Evolutionary conservation across 495 filamentous ascomycete genomes (phyloP), one percentile per base, ranked within the genome.

Genomic region (Saxophila tyrrhenica): DNA sequence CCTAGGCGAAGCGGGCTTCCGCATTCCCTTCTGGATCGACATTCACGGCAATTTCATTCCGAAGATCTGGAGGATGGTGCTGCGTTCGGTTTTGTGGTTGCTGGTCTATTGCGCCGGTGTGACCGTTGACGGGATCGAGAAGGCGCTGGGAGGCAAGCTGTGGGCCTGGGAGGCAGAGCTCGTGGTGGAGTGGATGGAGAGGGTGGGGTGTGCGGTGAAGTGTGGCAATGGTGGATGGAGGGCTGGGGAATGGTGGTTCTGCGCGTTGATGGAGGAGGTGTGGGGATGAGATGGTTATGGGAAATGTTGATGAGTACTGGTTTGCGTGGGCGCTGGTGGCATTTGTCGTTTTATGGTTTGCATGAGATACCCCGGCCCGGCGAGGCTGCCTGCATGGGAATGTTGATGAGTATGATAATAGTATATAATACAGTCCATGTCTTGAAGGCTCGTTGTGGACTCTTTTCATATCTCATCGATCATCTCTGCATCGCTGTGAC

Each of bases 1-100:
- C 2, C 1, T 20, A 2, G 35, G 24, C 16, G 53, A 53, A 19
- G 17, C 43, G 1, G 49, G 24, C 38, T n/a, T 58, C 62, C 79
- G 64, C 60, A 71, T 87, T 19, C 89, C 89, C 0, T 67, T 89
- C 23, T 95, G 89, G 89, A 79, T 78, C 55, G 86, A 88, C 65
- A 84, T 94, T 45, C 79, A 87, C 48, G 80, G 78, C 0, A 66
- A 76, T 9, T 66, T 89, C 13, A 75, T 85, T 35, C 58, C 55
- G 2, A 68, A 73, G 5, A 69, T 84, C 39, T 95, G 89, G 89
- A 69, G 79, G 2, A 69, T 77, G 60, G 75, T 79, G 8, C 65
- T 86, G 13, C 75, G 73, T 9, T 75, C 79, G 19, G 70, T 87
- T 13, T 55, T 81, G 9, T 71, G 80, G 19, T 74, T 76, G 39